These are phyloP conservation scores for Extremus antarcticus DNA, from an alignment of 495 filamentous ascomycete genomes.

Conservation along the genomic window DNA sequence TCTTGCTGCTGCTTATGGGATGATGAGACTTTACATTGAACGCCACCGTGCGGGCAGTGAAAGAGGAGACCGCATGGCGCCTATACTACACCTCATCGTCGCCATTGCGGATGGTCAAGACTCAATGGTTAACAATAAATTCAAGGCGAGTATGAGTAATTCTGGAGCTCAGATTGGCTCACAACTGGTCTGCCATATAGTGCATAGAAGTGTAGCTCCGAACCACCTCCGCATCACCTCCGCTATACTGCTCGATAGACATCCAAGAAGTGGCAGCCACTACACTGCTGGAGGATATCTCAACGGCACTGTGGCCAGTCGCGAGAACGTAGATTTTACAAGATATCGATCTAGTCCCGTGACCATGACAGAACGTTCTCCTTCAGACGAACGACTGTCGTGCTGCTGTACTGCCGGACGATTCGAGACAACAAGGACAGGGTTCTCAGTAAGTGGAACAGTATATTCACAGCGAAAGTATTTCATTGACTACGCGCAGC, in stretches of 20 bases:
- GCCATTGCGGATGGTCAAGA: not conserved
- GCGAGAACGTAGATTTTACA: too few species aligned
- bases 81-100: not conserved
- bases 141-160: not conserved
- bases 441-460: too few species aligned
- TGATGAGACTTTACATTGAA: not conserved
- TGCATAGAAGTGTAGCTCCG: not conserved
- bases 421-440: too few species aligned
- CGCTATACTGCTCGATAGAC: not conserved
- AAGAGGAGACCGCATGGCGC: conserved; percentile 11
- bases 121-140: not conserved
- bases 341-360: too few species aligned
- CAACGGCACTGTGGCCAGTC: too few species aligned
- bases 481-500: too few species aligned
- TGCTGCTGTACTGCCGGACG: too few species aligned
- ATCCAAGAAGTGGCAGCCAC: too few species aligned
- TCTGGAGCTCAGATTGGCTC: not conserved
- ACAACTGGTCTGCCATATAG: not conserved
- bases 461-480: too few species aligned
- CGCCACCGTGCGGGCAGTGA: conserved; percentile 15
- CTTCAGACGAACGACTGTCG: too few species aligned
- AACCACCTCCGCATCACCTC: not conserved
- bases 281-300: too few species aligned
- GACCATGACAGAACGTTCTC: too few species aligned
- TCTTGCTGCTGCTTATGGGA: not conserved